A percentile compares a stretch with the other conserved stretches of the same genome.
phyloP scores from a whole-genome alignment of 2,329 filamentous ascomycete genomes.

The Aspergillus luchuensis region DNA sequence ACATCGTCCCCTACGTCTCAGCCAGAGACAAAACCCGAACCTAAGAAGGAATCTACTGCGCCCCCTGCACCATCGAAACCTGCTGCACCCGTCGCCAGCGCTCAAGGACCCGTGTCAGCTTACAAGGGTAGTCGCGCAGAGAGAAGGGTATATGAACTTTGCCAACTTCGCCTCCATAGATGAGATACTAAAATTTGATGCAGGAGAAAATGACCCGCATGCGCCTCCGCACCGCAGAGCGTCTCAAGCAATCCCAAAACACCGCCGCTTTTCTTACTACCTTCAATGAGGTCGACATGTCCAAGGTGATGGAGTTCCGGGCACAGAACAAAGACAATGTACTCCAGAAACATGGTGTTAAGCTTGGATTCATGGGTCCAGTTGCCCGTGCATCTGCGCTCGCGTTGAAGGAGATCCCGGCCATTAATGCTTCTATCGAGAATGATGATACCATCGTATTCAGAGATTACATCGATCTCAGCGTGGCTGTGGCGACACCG shows the following conservation, averaged over 20 bases:
- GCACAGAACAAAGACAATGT: conserved; percentile 96
- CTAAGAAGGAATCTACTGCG: conserved; percentile 47
- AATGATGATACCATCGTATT: conserved; percentile 98
- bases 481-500: conserved; percentile 93
- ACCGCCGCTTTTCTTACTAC: conserved; percentile 95
- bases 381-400: conserved; percentile 88
- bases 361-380: conserved; percentile 99
- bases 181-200: conserved; percentile 11
- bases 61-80: conserved; percentile 26
- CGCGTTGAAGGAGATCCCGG: conserved; percentile 92
- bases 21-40: conserved; percentile 47
- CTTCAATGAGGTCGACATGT: conserved; percentile 99
- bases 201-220: conserved; percentile 99
- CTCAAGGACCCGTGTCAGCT: conserved; percentile 32
- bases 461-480: conserved; percentile 96
- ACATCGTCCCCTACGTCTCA: background rate
- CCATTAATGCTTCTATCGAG: conserved; percentile 95
- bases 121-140: conserved; percentile 75
- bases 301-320: conserved; percentile 92
- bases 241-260: conserved; percentile 98
- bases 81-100: conserved; percentile 23
- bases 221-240: conserved; percentile 94
- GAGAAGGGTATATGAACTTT: conserved; percentile 68
- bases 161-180: conserved; percentile 9
- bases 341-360: conserved; percentile 92